Percentiles rank a stretch among this genome's conserved stretches.
These are phyloP conservation scores for Capronia epimyces DNA, from an alignment of 2,329 filamentous ascomycete species.

Conservation along the genomic window DNA sequence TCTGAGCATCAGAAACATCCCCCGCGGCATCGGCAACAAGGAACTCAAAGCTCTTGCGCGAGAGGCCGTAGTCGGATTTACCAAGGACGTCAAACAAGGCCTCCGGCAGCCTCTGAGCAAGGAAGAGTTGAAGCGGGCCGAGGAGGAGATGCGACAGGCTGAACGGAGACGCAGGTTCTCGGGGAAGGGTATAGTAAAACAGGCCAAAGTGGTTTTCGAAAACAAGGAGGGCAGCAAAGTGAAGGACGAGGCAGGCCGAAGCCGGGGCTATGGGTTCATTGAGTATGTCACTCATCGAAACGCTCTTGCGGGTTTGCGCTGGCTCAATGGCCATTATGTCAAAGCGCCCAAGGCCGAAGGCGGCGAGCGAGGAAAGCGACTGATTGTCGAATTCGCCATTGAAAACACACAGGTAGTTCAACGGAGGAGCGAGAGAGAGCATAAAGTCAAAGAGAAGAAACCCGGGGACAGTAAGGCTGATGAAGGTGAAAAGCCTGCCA, in stretches of 20 bases:
- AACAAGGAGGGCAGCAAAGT: constrained; percentile 73
- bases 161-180: constrained; percentile 74
- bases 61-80: constrained; percentile 90
- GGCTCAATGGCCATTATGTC: constrained; percentile 74
- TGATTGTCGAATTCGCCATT: constrained; percentile 96
- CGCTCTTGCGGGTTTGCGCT: constrained; percentile 89
- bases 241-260: constrained; percentile 70
- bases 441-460: constrained; percentile 16
- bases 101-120: constrained; percentile 73
- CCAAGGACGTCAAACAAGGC: constrained; percentile 77
- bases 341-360: constrained; percentile 35
- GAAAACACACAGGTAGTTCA: constrained; percentile 96
- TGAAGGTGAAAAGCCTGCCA: constrained; percentile 2
- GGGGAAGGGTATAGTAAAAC: constrained; percentile 80
- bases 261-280: constrained; percentile 92
- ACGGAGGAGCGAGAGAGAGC: constrained; percentile 62
- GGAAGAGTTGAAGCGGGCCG: constrained; percentile 77
- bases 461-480: constrained; percentile 31
- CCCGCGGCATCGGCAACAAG: constrained; percentile 74
- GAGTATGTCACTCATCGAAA: constrained; percentile 92
- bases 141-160: constrained; percentile 71
- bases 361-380: constrained; percentile 71
- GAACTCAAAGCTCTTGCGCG: constrained; percentile 86
- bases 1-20: constrained; percentile 85
- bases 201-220: constrained; percentile 94